Conservation (phyloP, 192 early-diverging fungal genomes). For the Podila verticillata region DNA sequence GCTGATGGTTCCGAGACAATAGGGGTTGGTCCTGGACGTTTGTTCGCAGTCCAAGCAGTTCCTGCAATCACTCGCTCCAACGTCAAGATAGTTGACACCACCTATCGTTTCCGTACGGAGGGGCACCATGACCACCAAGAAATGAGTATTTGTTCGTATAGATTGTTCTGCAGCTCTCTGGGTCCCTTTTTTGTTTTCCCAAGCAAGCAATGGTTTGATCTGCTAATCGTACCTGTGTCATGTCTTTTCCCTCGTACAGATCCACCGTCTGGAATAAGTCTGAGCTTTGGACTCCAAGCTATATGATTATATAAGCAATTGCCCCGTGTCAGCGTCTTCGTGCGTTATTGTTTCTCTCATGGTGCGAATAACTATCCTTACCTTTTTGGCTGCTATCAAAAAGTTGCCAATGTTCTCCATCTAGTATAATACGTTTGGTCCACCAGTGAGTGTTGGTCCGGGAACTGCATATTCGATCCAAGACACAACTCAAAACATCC, state of each 20-base stretch:
- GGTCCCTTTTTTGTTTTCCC: not conserved
- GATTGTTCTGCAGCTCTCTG: too few species aligned
- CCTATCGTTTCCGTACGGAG: constrained; percentile 47
- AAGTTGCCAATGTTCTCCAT: constrained; percentile 89
- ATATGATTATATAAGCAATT: not conserved
- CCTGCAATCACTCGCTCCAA: constrained; percentile 70
- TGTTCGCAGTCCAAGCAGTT: constrained; percentile 17
- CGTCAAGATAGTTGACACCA: constrained; percentile 78
- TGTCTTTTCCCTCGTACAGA: constrained; percentile 84
- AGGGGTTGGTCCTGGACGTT: constrained; percentile 38
- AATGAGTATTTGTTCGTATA: constrained; percentile 5
- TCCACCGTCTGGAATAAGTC: constrained; percentile 86
- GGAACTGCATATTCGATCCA: not conserved
- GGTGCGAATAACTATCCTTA: constrained; percentile 19
- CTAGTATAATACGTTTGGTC: constrained; percentile 35
- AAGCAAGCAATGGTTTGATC: not conserved
- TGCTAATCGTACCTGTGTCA: constrained; percentile 60
- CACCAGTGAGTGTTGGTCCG: too few species aligned
- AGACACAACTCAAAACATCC: not conserved
- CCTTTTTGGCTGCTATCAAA: constrained; percentile 72
- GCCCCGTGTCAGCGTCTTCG: not conserved
- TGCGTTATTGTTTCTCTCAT: not conserved
- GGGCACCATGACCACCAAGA: not conserved
- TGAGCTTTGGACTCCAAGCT: constrained; percentile 76
- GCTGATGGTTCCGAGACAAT: constrained; percentile 9